Evolutionary conservation across 352 stramenopile genomes (phyloP), one percentile per base, ranked within the genome.

Genomic region (Phytophthora palmivora): DNA sequence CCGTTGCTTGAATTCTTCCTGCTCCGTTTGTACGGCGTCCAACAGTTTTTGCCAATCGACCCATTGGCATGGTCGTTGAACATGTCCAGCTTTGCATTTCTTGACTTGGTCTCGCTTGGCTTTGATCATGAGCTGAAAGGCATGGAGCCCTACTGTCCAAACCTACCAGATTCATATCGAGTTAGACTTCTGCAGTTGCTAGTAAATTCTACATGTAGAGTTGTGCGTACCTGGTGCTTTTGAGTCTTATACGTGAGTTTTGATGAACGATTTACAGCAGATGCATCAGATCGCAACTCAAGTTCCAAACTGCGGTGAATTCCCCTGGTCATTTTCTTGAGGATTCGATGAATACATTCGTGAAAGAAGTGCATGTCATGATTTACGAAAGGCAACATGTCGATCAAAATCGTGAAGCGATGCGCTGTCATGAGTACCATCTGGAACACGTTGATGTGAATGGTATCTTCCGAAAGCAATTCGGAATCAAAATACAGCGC

Each of bases 371-470:
- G 38, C 62, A 65, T 76, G 22, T 64, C 56, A 34, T 32, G 43
- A 30, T 80, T 85, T 15, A 79, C 70, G 28, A 86, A 84, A 4
- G 80, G 80, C 32, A 89, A 55, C 70, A 84, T 86, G 24, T 84
- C 57, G 19, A 84, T 49, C 32, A 92, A 63, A 42, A 82, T 38
- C 4, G 63, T 56, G 49, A 92, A 90, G 15, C 82, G 79, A 7
- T 83, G 55, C 1, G 78, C 80, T 26, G 73, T 58, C 15, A 90
- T 58, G 10, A 75, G 45, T 5, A 83, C 26, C 57, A 88, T 75
- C 56, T 92, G 82, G 42, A 84, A 92, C 6, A 88, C 9, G 32
- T 92, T 92, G 6, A 88, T 19, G 39, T 77, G 60, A 18, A 89
- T 78, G 0, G 78, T 86, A 12, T 75, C 67, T 39, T 51, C 38